These are phyloP conservation scores for Gossypium sturtianum DNA, from an alignment of 345 rosid species.

Conservation along the genomic window DNA sequence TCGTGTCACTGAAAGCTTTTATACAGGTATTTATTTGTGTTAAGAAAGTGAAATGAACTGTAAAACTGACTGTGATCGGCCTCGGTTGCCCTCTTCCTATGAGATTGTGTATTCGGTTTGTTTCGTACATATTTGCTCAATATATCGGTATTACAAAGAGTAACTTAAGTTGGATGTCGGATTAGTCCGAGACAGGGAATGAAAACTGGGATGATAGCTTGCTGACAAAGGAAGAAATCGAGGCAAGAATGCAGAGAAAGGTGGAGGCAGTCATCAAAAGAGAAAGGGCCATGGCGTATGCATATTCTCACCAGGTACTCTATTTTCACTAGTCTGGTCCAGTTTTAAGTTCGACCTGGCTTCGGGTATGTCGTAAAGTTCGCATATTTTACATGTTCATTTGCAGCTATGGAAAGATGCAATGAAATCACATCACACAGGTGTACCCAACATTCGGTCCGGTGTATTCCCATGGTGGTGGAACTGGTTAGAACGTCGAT, in stretches of 20 bases:
- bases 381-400: background rate
- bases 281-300: conserved; percentile 89
- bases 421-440: conserved; percentile 41
- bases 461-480: conserved; percentile 92
- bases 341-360: background rate
- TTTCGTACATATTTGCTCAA: background rate
- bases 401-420: conserved; percentile 56
- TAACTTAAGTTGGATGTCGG: conserved; percentile 14
- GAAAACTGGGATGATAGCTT: conserved; percentile 78
- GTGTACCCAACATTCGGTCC: conserved; percentile 35
- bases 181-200: conserved; percentile 64
- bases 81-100: too few species aligned
- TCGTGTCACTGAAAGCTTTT: too few species aligned
- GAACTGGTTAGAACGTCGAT: conserved; percentile 78
- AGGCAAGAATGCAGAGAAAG: conserved; percentile 67
- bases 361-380: background rate
- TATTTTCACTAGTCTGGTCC: background rate
- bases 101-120: background rate
- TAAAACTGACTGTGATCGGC: too few species aligned
- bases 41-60: too few species aligned
- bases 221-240: conserved; percentile 70
- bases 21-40: too few species aligned
- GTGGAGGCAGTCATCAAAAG: conserved; percentile 79
- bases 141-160: background rate
- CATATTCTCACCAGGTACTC: conserved; percentile 82